Base-by-base conservation (phyloP, 768 basidiomycete species). In the Holtermannia corniformis region DNA sequence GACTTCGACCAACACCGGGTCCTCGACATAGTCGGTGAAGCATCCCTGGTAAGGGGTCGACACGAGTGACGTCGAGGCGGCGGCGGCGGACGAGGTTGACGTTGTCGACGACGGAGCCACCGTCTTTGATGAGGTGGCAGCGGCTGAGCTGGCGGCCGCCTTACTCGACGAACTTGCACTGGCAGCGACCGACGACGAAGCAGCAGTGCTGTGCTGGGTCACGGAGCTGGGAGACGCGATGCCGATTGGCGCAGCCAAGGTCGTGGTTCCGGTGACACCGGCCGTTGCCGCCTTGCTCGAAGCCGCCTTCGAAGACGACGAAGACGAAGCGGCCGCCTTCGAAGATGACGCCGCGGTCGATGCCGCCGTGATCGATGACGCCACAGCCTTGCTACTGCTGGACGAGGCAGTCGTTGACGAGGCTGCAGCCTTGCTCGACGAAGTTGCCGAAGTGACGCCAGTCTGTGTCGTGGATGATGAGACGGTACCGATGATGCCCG, bases 1-100 rank as follows among this genome's bases (percentile, higher is more conserved):
- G 22, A 49, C 50, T 4, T 46, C 47, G 10, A 50, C 47, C 49
- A 57, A 47, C 7, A 42, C 26, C 4, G 49, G 32, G 10, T 37
- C 16, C 10, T 37, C 26, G 41, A 27, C 20, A 14, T 42, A 19
- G 3, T 51, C 48, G 21, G 46, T 48, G 57, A 41, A 66, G 44
- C 64, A 66, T 14, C 64, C 64, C 2, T 54, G 26, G 24, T 51
- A 43, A n/a, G 22, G 19, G 16, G 49, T 42, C 21, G 49, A 23
- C n/a, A 41, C 41, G 41, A 41, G 49, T 12, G 56, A 43, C 21
- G 41, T 42, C 16, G 51, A 32, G 2, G 53, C 37, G 20, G 51
- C 22, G 19, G 45, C 1, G 12, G 47, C 25, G 16, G 51, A 49
- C 4, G 52, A 49, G 7, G 48, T 20, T 5, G 45, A 47, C 26